phyloP scores from a whole-genome alignment of 2,329 filamentous ascomycete species.

The Pyricularia sp. region DNA sequence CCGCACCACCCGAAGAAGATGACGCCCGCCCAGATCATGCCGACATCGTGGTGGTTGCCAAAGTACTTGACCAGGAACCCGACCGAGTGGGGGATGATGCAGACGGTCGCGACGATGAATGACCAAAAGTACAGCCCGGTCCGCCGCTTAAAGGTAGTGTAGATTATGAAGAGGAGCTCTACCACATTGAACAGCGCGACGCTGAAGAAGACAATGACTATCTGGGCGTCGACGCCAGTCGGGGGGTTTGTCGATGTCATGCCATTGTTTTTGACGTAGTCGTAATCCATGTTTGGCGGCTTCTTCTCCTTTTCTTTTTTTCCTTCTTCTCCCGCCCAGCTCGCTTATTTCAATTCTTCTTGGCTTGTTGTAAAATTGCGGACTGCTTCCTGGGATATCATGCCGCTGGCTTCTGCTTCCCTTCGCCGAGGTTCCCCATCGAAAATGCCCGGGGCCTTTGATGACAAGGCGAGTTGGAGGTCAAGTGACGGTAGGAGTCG shows the following conservation, averaged over 20 bases:
- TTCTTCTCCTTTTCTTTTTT: too few relatives aligned
- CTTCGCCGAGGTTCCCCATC: too few relatives aligned
- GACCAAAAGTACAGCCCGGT: conserved; percentile 4
- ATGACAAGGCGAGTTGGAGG: too few relatives aligned
- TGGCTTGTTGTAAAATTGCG: too few relatives aligned
- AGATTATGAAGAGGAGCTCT: conserved; percentile 2
- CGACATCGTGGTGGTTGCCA: background rate
- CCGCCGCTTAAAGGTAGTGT: conserved; percentile 1
- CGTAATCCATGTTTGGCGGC: background rate
- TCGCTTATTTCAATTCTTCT: too few relatives aligned
- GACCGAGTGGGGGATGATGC: background rate
- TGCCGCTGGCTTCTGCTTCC: too few relatives aligned
- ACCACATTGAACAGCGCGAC: background rate
- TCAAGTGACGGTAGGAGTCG: too few relatives aligned
- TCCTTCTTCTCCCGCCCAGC: background rate
- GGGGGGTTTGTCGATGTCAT: background rate
- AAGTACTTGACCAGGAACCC: conserved; percentile 4
- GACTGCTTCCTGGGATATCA: too few relatives aligned
- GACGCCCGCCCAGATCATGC: background rate
- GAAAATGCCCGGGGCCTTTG: too few relatives aligned
- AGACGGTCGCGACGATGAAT: conserved; percentile 2
- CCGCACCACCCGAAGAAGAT: conserved; percentile 34
- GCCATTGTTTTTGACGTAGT: background rate
- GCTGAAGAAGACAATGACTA: background rate
- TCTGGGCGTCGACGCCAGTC: background rate